Evolutionary conservation across 2,329 filamentous ascomycete genomes (phyloP).

Genomic region (Sphaerulina populicola): DNA sequence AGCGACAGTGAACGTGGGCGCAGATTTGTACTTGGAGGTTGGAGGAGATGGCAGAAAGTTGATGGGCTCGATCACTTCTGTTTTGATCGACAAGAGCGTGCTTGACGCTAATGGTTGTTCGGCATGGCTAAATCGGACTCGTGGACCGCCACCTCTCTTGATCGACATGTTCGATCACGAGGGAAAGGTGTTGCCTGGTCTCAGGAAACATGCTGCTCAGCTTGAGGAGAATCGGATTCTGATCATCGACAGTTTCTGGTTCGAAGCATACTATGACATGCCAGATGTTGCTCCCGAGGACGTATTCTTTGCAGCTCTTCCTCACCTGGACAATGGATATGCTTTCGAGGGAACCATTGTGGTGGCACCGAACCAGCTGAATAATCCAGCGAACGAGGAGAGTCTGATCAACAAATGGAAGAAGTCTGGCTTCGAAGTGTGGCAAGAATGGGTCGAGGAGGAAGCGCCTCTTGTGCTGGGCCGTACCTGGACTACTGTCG

Average conservation of each 20-base stretch:
- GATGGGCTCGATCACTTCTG: neutral
- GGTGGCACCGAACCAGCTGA: neutral
- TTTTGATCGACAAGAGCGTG: neutral
- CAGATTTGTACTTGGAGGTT: neutral
- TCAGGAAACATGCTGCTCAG: neutral
- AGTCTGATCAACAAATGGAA: neutral
- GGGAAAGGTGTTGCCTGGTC: neutral
- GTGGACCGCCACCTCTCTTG: neutral
- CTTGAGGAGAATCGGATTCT: neutral
- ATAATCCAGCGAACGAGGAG: neutral
- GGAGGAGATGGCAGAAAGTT: neutral
- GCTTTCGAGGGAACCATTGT: neutral
- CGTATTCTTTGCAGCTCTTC: neutral
- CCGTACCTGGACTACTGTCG: neutral
- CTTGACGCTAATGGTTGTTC: neutral
- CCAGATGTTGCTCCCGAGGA: neutral
- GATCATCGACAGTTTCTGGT: neutral
- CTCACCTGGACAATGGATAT: neutral
- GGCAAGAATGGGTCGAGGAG: neutral
- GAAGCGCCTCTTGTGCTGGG: neutral
- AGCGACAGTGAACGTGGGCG: neutral
- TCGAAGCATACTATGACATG: neutral
- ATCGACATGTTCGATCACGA: neutral
- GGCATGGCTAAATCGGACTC: neutral
- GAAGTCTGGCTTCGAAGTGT: neutral